Conservation (phyloP, 192 early-diverging fungal genomes). For the Backusella westeae region DNA sequence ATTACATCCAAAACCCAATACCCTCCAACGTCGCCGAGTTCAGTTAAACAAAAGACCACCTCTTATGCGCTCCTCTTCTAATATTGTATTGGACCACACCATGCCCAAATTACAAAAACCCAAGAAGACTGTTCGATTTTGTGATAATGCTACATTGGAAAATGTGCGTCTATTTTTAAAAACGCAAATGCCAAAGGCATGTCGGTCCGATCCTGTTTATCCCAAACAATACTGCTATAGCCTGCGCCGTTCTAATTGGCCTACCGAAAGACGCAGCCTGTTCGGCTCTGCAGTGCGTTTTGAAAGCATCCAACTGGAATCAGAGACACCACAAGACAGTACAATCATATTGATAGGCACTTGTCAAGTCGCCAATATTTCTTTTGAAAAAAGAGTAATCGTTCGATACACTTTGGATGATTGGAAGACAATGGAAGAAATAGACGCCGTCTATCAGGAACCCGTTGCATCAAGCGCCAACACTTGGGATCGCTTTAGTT, state of each 20-base stretch:
- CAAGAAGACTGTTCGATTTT: constrained; percentile 18
- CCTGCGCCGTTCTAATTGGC: constrained; percentile 7
- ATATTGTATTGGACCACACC: neutral
- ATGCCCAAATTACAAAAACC: neutral
- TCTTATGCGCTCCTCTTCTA: neutral
- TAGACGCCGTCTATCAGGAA: constrained; percentile 58
- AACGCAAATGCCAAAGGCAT: constrained; percentile 13
- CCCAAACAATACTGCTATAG: neutral
- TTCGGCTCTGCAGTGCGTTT: neutral
- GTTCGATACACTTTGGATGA: constrained; percentile 76
- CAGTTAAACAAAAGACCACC: constrained; percentile 8
- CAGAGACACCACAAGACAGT: neutral
- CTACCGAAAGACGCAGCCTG: neutral
- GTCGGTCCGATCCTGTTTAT: neutral
- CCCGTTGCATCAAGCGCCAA: constrained; percentile 37
- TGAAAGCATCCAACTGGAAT: neutral
- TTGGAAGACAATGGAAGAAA: constrained; percentile 71
- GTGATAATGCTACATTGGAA: constrained; percentile 16
- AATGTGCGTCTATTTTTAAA: constrained; percentile 15
- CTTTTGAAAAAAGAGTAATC: constrained; percentile 75
- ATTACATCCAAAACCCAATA: neutral
- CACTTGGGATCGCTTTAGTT: constrained; percentile 20
- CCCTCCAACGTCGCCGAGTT: neutral
- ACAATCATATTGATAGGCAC: constrained; percentile 38
- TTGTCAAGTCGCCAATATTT: constrained; percentile 84